Evolutionary conservation across 202 grass and related monocot genomes (phyloP).

Genomic region (Eragrostis tef): DNA sequence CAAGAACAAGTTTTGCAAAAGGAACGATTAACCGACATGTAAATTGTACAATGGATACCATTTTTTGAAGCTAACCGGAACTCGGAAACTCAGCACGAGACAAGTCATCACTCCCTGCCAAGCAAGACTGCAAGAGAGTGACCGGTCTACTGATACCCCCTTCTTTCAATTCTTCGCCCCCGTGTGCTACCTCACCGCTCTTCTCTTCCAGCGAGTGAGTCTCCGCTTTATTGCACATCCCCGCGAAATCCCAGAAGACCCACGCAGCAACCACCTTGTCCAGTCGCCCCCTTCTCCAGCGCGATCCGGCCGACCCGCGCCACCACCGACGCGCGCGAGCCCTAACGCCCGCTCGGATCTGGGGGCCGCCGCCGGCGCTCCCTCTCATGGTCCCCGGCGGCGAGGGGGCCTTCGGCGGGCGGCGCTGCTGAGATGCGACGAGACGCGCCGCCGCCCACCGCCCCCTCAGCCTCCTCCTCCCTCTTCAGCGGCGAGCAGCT

Average conservation of each 20-base stretch:
- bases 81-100: background rate
- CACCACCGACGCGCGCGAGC: conserved; percentile 45
- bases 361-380: conserved; percentile 48
- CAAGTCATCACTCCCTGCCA: background rate
- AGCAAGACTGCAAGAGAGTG: background rate
- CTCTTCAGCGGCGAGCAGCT: conserved; percentile 62
- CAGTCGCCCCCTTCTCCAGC: conserved; percentile 13
- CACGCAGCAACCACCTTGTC: conserved; percentile 34
- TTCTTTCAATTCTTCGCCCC: background rate
- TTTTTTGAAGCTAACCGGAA: too few relatives aligned
- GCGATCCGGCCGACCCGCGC: conserved; percentile 52
- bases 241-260: conserved; percentile 39
- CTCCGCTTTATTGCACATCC: conserved; percentile 19
- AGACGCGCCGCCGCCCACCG: conserved; percentile 51
- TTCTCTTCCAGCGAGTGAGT: conserved; percentile 28
- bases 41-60: background rate
- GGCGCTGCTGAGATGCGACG: conserved; percentile 81
- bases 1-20: background rate
- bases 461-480: conserved; percentile 44
- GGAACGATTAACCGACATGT: background rate
- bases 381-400: conserved; percentile 62
- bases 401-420: conserved; percentile 30
- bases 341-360: conserved; percentile 50
- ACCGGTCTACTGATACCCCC: background rate
- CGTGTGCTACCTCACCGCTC: conserved; percentile 16